phyloP scores from a whole-genome alignment of 2,329 filamentous ascomycete genomes.

The Aspergillus pseudoglaucus region DNA sequence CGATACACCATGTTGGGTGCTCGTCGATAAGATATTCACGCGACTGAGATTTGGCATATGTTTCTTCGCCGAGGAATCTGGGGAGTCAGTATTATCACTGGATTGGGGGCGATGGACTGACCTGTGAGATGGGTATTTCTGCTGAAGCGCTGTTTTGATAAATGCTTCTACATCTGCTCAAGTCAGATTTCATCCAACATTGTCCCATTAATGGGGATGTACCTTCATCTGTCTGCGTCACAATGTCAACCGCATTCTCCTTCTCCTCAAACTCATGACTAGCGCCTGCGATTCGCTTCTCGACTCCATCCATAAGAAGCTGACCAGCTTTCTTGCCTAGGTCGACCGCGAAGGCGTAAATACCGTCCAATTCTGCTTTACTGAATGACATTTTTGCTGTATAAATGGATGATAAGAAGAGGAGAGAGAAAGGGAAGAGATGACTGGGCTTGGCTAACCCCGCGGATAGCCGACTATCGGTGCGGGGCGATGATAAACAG shows the following conservation, averaged over 20 bases:
- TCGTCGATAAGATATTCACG: slow-evolving; percentile 61
- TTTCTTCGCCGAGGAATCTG: slow-evolving; percentile 72
- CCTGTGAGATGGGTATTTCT: slow-evolving; percentile 61
- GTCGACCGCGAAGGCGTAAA: slow-evolving; percentile 65
- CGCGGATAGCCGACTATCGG: background rate
- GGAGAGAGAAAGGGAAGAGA: background rate
- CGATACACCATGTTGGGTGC: slow-evolving; percentile 66
- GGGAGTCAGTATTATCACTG: background rate
- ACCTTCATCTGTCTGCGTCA: slow-evolving; percentile 71
- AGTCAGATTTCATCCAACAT: slow-evolving; percentile 1
- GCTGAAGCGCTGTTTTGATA: slow-evolving; percentile 54
- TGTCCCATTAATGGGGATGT: slow-evolving; percentile 4
- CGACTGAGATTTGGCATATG: slow-evolving; percentile 62
- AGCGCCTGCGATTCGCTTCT: slow-evolving; percentile 45
- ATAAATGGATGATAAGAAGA: background rate
- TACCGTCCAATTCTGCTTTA: slow-evolving; percentile 51
- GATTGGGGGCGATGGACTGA: slow-evolving; percentile 32
- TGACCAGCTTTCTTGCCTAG: slow-evolving; percentile 64
- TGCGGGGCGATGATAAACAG: background rate
- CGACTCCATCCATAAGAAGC: slow-evolving; percentile 60
- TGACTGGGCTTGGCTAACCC: background rate
- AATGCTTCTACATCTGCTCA: slow-evolving; percentile 64
- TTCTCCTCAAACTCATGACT: slow-evolving; percentile 54
- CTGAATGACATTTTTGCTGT: slow-evolving; percentile 11
- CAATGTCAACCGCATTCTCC: slow-evolving; percentile 68